Percentiles rank a stretch among this genome's conserved stretches.
Evolutionary conservation across 208 protist genomes (phyloP).

Genomic region (Acanthamoeba healyi): DNA sequence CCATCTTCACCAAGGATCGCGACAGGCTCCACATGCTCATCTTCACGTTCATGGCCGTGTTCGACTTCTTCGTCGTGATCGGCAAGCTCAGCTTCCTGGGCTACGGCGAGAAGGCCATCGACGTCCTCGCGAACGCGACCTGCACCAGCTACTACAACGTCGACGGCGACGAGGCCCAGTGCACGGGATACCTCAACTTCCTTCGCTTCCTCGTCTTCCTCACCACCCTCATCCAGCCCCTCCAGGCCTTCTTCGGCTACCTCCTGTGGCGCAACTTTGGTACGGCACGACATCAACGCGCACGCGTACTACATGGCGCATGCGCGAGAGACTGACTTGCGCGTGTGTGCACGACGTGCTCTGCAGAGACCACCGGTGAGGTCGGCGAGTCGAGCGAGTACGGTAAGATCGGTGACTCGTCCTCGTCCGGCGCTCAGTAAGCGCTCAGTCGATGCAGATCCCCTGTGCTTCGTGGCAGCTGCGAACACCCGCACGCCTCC

Average conservation of each 20-base stretch:
- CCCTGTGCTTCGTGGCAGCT: too few species aligned
- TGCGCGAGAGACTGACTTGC: too few species aligned
- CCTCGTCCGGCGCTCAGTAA: slow-evolving; percentile 8
- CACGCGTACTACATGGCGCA: too few species aligned
- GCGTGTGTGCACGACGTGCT: not conserved
- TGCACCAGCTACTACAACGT: slow-evolving; percentile 1
- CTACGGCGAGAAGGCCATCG: not conserved
- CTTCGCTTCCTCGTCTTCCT: slow-evolving; percentile 58
- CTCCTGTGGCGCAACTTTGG: not conserved
- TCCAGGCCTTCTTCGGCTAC: slow-evolving; percentile 47
- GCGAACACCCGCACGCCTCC: too few species aligned
- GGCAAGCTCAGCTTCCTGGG: slow-evolving; percentile 38
- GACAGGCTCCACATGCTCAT: slow-evolving; percentile 1
- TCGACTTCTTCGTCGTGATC: slow-evolving; percentile 50
- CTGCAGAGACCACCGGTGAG: not conserved
- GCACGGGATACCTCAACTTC: slow-evolving; percentile 64
- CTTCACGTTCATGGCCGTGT: slow-evolving; percentile 34
- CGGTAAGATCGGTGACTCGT: slow-evolving; percentile 20
- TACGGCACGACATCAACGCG: too few species aligned
- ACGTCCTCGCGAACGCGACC: not conserved
- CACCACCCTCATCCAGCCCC: not conserved
- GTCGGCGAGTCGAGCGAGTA: not conserved
- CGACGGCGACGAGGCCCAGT: slow-evolving; percentile 20
- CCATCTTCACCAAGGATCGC: slow-evolving; percentile 6
- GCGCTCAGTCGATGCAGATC: not conserved